Percentiles rank a stretch among this genome's conserved stretches.
These are phyloP conservation scores for Debaryomyces coudertii DNA, from an alignment of 1,139 yeast species.

Conservation along the genomic window DNA sequence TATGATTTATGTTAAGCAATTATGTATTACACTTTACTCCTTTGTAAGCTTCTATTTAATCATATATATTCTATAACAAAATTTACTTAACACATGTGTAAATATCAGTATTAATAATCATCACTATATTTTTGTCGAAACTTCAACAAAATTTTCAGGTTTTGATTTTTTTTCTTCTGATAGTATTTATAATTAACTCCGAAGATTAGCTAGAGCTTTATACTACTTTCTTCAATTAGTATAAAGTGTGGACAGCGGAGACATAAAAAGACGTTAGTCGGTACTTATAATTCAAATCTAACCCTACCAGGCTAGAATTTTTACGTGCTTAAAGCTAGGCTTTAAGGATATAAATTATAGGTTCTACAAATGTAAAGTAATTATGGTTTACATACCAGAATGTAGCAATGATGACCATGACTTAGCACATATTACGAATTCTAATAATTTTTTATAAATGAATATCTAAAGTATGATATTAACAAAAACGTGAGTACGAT, in stretches of 20 bases:
- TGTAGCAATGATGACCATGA: neutral
- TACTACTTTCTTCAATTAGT: slow-evolving; percentile 40
- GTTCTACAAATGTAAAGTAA: slow-evolving; percentile 11
- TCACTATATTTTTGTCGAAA: neutral
- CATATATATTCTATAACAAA: neutral
- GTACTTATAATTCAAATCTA: slow-evolving; percentile 12
- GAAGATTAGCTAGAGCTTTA: slow-evolving; percentile 62
- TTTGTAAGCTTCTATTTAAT: neutral
- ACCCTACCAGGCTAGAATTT: slow-evolving; percentile 8
- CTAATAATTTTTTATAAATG: slow-evolving; percentile 4
- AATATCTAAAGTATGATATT: slow-evolving; percentile 2
- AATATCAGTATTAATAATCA: neutral
- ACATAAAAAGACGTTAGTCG: slow-evolving; percentile 34
- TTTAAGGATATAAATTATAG: slow-evolving; percentile 10
- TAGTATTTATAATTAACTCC: slow-evolving; percentile 44
- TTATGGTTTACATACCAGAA: neutral
- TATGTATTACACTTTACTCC: neutral
- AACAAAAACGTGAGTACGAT: slow-evolving; percentile 5
- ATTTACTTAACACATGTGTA: slow-evolving; percentile 3
- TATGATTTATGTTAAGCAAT: neutral
- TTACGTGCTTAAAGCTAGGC: slow-evolving; percentile 7
- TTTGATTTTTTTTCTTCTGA: slow-evolving; percentile 21
- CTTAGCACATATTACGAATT: neutral
- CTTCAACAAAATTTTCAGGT: slow-evolving; percentile 7
- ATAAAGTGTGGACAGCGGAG: slow-evolving; percentile 78